phyloP scores from a whole-genome alignment of 352 stramenopile species.

The Phytophthora litchii region DNA sequence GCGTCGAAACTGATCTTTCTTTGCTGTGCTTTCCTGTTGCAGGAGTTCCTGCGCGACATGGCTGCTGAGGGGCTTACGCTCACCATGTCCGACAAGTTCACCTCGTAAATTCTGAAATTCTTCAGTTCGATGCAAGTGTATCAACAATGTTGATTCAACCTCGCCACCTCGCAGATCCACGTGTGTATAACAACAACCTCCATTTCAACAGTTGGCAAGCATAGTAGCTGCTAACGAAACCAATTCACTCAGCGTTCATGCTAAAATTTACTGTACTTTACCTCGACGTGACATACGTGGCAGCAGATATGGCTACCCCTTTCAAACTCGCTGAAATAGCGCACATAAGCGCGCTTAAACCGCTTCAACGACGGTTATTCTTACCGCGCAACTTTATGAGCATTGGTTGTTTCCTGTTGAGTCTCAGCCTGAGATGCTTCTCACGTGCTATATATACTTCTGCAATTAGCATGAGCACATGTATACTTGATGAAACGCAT shows the following conservation, averaged over 20 bases:
- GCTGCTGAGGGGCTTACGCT: constrained; percentile 60
- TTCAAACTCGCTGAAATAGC: constrained; percentile 13
- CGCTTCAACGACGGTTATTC: constrained; percentile 27
- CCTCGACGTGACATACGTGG: constrained; percentile 23
- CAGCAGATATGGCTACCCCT: constrained; percentile 27
- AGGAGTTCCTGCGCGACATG: constrained; percentile 76
- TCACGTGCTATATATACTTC: no score
- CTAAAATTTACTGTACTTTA: constrained; percentile 18
- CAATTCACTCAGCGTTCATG: constrained; percentile 2
- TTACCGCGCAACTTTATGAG: background rate
- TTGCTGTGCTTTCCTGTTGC: constrained; percentile 1
- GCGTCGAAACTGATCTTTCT: constrained; percentile 7
- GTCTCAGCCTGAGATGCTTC: no score
- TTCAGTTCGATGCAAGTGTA: no score
- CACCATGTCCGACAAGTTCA: constrained; percentile 59
- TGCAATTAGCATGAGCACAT: no score
- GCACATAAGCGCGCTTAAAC: constrained; percentile 40
- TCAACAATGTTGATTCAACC: background rate
- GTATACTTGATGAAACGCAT: no score
- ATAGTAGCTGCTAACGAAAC: background rate
- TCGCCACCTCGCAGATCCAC: background rate
- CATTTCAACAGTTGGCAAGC: constrained; percentile 10
- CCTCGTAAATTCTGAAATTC: constrained; percentile 14
- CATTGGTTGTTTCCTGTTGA: background rate
- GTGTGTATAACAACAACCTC: constrained; percentile 6